Conservation (phyloP, 2,329 filamentous ascomycete species). For the Neoarthrinium moseri region DNA sequence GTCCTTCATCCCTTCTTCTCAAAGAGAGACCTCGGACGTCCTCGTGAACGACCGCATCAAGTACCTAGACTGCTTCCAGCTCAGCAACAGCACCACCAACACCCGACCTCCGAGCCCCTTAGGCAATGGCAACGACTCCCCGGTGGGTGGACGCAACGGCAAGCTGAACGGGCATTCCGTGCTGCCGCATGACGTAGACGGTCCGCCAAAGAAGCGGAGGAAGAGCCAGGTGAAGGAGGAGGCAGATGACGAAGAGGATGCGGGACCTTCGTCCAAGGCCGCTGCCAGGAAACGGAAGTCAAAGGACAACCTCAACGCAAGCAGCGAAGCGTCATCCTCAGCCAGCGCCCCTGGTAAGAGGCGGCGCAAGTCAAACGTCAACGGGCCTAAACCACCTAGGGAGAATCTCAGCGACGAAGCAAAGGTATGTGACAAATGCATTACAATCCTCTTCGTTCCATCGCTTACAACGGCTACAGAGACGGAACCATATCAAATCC, state of each 20-base stretch:
- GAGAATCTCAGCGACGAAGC: constrained; percentile 67
- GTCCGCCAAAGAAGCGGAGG: constrained; percentile 49
- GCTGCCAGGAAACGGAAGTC: constrained; percentile 46
- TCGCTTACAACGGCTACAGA: not conserved
- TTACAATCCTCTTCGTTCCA: not conserved
- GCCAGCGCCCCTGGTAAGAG: constrained; percentile 40
- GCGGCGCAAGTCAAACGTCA: constrained; percentile 48
- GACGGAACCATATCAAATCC: constrained; percentile 67
- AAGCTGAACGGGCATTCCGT: constrained; percentile 23
- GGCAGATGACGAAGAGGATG: constrained; percentile 41
- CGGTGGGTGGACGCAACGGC: constrained; percentile 20
- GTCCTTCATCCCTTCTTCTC: constrained; percentile 56
- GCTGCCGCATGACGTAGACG: constrained; percentile 36
- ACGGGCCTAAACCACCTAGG: constrained; percentile 45
- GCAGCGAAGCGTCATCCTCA: constrained; percentile 31
- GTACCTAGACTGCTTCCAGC: constrained; percentile 56
- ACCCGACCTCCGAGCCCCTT: constrained; percentile 59
- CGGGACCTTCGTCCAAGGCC: constrained; percentile 26
- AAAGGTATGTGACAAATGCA: not conserved
- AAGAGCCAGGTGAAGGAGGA: constrained; percentile 54
- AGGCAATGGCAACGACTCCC: constrained; percentile 22
- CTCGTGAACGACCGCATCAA: constrained; percentile 55
- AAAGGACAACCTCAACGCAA: constrained; percentile 38
- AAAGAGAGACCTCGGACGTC: constrained; percentile 57
- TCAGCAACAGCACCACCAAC: constrained; percentile 55